Conservation (phyloP, 2,329 filamentous ascomycete species). For the Pseudofabraea citricarpa region DNA sequence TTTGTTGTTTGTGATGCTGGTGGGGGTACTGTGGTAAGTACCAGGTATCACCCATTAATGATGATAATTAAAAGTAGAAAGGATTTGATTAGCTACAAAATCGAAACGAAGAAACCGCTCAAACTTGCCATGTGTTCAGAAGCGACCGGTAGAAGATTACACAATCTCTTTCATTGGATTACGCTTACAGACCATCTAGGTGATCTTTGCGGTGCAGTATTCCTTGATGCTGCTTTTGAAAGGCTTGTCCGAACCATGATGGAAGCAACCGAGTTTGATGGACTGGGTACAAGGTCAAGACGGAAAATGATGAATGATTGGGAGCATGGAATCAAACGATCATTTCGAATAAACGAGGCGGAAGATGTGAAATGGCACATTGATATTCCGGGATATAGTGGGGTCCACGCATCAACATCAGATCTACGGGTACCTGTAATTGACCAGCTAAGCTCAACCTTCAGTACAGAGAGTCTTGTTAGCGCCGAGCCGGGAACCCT, state of each 20-base stretch:
- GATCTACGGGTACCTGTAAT: background rate
- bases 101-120: constrained; percentile 4
- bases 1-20: constrained; percentile 60
- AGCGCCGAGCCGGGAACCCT: background rate
- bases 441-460: background rate
- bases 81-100: constrained; percentile 9
- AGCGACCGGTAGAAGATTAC: constrained; percentile 2
- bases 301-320: constrained; percentile 6
- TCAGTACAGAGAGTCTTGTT: background rate
- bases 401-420: background rate
- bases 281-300: background rate
- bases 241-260: background rate
- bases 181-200: background rate
- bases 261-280: background rate
- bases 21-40: no score
- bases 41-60: no score
- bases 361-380: constrained; percentile 1
- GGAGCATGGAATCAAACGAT: constrained; percentile 2
- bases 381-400: constrained; percentile 6
- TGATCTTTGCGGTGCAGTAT: constrained; percentile 6
- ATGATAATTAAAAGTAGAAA: background rate
- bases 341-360: background rate
- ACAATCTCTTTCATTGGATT: background rate
- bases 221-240: constrained; percentile 5
- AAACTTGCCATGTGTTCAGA: constrained; percentile 4